Evolutionary conservation across 2,329 filamentous ascomycete genomes (phyloP), one percentile per base, ranked within the genome.

Genomic region (Pseudopithomyces chartarum): DNA sequence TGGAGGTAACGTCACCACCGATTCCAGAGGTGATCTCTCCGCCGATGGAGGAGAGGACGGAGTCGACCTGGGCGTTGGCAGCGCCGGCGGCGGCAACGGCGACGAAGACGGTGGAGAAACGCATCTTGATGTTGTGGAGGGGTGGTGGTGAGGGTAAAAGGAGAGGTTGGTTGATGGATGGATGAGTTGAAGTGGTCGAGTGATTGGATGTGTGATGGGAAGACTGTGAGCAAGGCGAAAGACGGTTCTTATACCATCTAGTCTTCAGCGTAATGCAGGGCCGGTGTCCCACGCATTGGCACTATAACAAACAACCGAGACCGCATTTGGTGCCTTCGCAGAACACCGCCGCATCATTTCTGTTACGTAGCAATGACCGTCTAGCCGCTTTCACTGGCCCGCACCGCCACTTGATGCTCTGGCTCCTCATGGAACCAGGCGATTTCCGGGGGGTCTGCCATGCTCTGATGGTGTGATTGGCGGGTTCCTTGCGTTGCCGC

Each of bases 21-120:
- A 58, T 45, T 15, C 56, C 23, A 11, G 65, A 65, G 33, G 58
- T 61, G 57, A 61, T 32, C 7, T 55, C 54, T 15, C 57, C 56
- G 23, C 45, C 47, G 29, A 68, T 33, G 22, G 71, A 73, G 17
- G 66, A 68, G 50, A 66, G 26, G 59, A 65, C n/a, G 40, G 64
- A 68, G 47, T 62, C 56, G 44, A 67, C 29, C 68, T 74, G 71
- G 51, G 69, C 71, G 56, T 62, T 61, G 61, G 62, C 68, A 51
- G 59, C 64, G 54, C 63, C 60, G 56, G 70, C 70, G 58, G 61
- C 70, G 63, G 70, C 57, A 60, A 65, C 60, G 32, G 64, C 47
- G 52, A 66, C 62, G 62, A 72, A 59, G 49, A 72, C 55, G 64
- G 64, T 62, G 59, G 72, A 67, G 69, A 75, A 75, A 70, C 70